Base-by-base conservation (phyloP, 2,329 filamentous ascomycete species). In the Dissoconium aciculare region DNA sequence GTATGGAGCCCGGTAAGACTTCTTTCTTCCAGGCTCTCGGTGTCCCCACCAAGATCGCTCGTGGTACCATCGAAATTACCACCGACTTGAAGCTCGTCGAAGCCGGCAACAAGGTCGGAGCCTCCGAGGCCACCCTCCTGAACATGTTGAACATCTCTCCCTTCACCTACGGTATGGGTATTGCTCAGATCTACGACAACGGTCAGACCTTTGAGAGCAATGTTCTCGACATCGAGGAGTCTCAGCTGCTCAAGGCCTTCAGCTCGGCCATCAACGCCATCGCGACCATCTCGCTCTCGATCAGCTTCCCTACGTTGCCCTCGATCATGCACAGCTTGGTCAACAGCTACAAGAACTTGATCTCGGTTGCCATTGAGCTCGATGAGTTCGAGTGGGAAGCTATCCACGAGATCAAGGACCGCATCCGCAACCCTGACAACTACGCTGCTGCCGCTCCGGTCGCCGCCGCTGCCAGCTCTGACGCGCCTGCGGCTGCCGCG, bases 21-120 rank as follows among this genome's bases (percentile, higher is more conserved):
- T 95, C 89, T 60, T 98, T 98, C 84, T 98, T 98, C 85, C 89
- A 98, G 78, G 89, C 89, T 56, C 89, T 98, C 66, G 87, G 87
- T 83, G 84, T 98, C 61, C 89, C 89, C 60, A 98, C 89, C 75
- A 98, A 98, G 84, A 98, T 98, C 69, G 89, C 89, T 61, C 89
- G 89, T 92, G 91, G 89, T 91, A 98, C 89, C 68, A 98, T 98
- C 68, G 89, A 98, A 82, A 98, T 98, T 60, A 94, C 85, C 45
- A 71, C 77, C 54, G 89, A 98, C 60, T 72, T 98, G 54, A 95
- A 94, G 81, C 81, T 98, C 63, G 79, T 95, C 57, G 84, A 93
- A 71, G 74, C 82, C 46, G 76, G 77, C 51, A 69, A 35, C 71
- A 95, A 93, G 74, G 91, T 98, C 71, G 89, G 91, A 64, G 78